A percentile compares a stretch with the other conserved stretches of the same genome.
Conservation (phyloP, 495 filamentous ascomycete genomes). For the Haplographium delicatum region DNA sequence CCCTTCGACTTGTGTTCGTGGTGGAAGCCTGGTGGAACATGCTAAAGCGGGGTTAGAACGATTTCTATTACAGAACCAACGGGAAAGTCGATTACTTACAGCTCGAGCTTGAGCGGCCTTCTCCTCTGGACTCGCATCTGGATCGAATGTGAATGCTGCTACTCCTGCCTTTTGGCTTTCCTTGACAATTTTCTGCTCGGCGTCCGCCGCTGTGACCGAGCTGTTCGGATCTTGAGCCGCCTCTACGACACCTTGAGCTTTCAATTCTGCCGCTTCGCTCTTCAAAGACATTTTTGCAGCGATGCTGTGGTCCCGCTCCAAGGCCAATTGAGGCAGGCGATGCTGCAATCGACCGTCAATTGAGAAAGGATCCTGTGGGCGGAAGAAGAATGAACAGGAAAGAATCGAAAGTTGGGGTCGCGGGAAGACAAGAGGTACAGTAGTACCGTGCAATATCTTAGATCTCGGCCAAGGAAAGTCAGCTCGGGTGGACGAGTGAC, state of each 20-base stretch:
- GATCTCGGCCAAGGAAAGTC: too few species aligned
- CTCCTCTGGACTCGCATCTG: conserved; percentile 74
- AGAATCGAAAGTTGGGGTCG: too few species aligned
- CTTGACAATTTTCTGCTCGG: conserved; percentile 63
- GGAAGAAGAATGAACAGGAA: too few species aligned
- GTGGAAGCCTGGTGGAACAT: conserved; percentile 57
- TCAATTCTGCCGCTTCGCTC: conserved; percentile 51
- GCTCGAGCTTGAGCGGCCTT: conserved; percentile 74
- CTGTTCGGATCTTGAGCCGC: conserved; percentile 64
- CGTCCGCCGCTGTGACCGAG: conserved; percentile 60
- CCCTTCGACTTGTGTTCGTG: conserved; percentile 59
- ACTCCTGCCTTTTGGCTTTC: conserved; percentile 73
- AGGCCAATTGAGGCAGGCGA: conserved; percentile 13
- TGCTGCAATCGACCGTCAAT: conserved; percentile 3
- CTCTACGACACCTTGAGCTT: conserved; percentile 71
- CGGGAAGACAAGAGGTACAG: too few species aligned
- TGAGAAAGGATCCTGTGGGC: too few species aligned
- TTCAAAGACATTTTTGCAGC: conserved; percentile 16
- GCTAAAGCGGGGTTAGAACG: conserved; percentile 37
- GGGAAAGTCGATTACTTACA: too few species aligned
- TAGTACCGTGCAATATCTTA: too few species aligned
- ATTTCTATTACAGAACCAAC: too few species aligned
- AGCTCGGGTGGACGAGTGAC: too few species aligned
- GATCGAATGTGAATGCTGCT: conserved; percentile 79
- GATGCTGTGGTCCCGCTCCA: conserved; percentile 1